Base-by-base conservation (phyloP, 2,329 filamentous ascomycete species). In the Talaromyces funiculosus region DNA sequence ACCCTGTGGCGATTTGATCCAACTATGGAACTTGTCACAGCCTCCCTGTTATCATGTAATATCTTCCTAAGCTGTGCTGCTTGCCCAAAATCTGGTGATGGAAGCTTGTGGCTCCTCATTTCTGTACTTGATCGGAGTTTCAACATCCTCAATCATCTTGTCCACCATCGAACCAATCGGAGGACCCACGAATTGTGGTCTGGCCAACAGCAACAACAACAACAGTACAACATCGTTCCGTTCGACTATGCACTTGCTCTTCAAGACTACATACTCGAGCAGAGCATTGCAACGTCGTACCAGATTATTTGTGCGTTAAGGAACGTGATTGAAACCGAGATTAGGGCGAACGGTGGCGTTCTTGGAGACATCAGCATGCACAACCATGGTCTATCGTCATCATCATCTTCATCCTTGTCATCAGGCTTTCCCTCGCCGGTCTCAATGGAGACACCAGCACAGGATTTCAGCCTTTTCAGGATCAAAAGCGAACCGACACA, bases 141-240 rank as follows among this genome's bases (percentile, higher is more conserved):
- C 18, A 69, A 73, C 24, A 45, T 73, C 4, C 69, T 73, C 38
- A 68, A 71, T 20, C 69, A 68, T 60, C 71, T 70, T 65, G 64
- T 71, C n/a, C 35, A 58, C n/a, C 54, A 53, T 42, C 57, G 45
- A 22, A 29, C 14, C 45, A 31, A 26, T 18, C n/a, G 35, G 22
- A 35, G 20, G 24, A 22, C 24, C 8, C 57, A 49, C n/a, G 45
- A 31, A 12, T 4, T 33, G 4, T 53, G 57, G 57, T 29, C 35
- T 40, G 37, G 22, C 6, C 22, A 38, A 29, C 43, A 58, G 12
- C 38, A 57, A 20, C 38, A 57, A 8, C 16, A 53, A 20, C 38
- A 57, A 8, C 16, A 53, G 10, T n/a, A 40, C n/a, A 5, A 26
- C 16, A 7, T 31, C 31, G 12, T 35, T 42, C 57, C 57, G 12